Evolutionary conservation across 2,329 filamentous ascomycete species (phyloP), one percentile per base, ranked within the genome.

Genomic region (Coniochaeta sp.): DNA sequence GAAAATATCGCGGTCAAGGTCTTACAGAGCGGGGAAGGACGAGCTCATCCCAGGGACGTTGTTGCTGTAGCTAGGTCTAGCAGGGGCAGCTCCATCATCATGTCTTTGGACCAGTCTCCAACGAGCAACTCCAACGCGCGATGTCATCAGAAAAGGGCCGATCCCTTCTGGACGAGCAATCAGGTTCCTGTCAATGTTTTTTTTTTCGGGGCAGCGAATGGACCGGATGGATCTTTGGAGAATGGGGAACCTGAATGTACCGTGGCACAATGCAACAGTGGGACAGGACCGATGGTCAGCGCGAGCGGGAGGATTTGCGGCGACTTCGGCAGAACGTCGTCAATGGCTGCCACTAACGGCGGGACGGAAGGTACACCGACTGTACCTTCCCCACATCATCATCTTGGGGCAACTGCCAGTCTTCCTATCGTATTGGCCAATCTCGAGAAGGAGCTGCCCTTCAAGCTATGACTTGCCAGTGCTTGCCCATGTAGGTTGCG

Each of bases 91-190:
- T 26, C 58, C 47, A n/a, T n/a, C n/a, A n/a, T n/a, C n/a, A 59
- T 34, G 28, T 55, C 19, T 22, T 14, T 19, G n/a, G 9, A 26
- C 58, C 58, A 17, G 43, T 47, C 44, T 33, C 22, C 19, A 26
- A 44, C 19, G 12, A 55, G 58, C 44, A 50, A 28, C 47, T 31
- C 47, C 47, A 52, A 52, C 47, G 47, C 47, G 47, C 47, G 22
- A 60, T 57, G 52, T 44, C 28, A 57, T 44, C 59, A 60, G 59
- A 60, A 60, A 60, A 40, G 59, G 59, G 59, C 59, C 59, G 59
- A 60, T 60, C 59, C 33, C 36, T 50, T 60, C 34, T 22, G 54
- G 24, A 36, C 9, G 16, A 38, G 31, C 54, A 56, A 28, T 38
- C 28, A 28, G 16, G 47, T 31, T 52, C 22, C 24, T 58, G 33